Conservation (phyloP, 306 rosid species). For the Betula pendula region DNA sequence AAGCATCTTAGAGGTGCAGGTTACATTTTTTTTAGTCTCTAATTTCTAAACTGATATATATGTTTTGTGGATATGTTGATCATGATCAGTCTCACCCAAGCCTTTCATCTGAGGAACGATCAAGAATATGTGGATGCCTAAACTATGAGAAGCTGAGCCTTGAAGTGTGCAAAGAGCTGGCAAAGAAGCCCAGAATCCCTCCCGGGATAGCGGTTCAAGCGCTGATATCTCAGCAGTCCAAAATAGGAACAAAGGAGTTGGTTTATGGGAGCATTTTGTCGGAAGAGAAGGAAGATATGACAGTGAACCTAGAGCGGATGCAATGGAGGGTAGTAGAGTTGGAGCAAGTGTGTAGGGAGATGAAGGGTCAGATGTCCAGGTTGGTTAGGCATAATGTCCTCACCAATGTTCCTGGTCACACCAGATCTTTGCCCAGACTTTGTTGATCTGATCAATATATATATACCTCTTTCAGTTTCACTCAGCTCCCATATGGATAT, state of each 20-base stretch:
- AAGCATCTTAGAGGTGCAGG: too few species aligned
- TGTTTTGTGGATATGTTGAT: neutral
- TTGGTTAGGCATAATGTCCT: slow-evolving; percentile 33
- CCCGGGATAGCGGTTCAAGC: slow-evolving; percentile 70
- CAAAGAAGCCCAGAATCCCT: slow-evolving; percentile 77
- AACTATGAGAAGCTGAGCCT: slow-evolving; percentile 64
- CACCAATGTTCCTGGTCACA: slow-evolving; percentile 35
- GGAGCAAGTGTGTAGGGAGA: slow-evolving; percentile 59
- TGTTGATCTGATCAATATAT: slow-evolving; percentile 36
- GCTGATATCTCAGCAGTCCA: slow-evolving; percentile 54
- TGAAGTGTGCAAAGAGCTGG: slow-evolving; percentile 64
- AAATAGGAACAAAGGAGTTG: slow-evolving; percentile 18
- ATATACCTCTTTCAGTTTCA: neutral
- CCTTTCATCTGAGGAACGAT: slow-evolving; percentile 56
- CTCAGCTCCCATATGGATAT: neutral
- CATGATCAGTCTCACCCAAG: slow-evolving; percentile 63
- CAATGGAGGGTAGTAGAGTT: slow-evolving; percentile 64
- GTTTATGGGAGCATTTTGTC: slow-evolving; percentile 18
- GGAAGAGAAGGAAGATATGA: slow-evolving; percentile 41
- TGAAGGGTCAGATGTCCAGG: slow-evolving; percentile 63
- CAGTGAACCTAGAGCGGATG: slow-evolving; percentile 47
- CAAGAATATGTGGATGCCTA: slow-evolving; percentile 70
- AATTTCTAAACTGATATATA: slow-evolving; percentile 9
- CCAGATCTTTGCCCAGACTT: slow-evolving; percentile 44
- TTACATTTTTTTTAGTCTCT: too few species aligned